Evolutionary conservation across 306 rosid genomes (phyloP), one percentile per base, ranked within the genome.

Genomic region (Oemleria cerasiformis): DNA sequence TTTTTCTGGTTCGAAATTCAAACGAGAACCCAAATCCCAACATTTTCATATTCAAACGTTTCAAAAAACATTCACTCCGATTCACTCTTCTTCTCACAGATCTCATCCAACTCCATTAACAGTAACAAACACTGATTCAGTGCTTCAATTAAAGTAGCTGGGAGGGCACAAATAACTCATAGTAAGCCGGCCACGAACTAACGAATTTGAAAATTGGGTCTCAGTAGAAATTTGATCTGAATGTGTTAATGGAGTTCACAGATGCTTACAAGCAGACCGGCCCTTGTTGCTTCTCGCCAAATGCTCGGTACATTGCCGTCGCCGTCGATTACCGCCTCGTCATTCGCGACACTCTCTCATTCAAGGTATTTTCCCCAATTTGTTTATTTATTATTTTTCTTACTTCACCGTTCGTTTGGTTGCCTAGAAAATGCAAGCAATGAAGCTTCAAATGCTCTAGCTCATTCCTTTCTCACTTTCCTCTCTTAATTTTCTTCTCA

Each of bases 261-360:
- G 98, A 94, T 42, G 69, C 85, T 69, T 94, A 89, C 89, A 94
- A 94, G 78, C 98, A 89, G 84, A 89, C 86, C 5, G 98, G 98
- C 13, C 97, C 97, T 1, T 94, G 87, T 78, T 94, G 85, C 72
- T 94, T 94, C 90, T 94, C 98, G 10, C 98, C 98, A 75, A 89
- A 91, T 64, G 84, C 97, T 66, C 96, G 95, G 68, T 94, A 67
- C 81, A 86, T 94, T 8, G 97, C 98, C 58, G 92, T 87, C 9
- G 96, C 96, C 58, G 99, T 91, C 75, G 99, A 94, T 77, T 94
- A 91, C 67, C 97, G 97, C 81, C 99, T 94, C 72, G 97, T 94
- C 34, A 92, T 94, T 80, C 97, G 99, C 36, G 95, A 94, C 23
- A 91, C 92, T 65, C 72, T 87, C 69, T 91, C 96, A n/a, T 86